Conservation (phyloP, 2,329 filamentous ascomycete species). For the Trichoderma sp. region DNA sequence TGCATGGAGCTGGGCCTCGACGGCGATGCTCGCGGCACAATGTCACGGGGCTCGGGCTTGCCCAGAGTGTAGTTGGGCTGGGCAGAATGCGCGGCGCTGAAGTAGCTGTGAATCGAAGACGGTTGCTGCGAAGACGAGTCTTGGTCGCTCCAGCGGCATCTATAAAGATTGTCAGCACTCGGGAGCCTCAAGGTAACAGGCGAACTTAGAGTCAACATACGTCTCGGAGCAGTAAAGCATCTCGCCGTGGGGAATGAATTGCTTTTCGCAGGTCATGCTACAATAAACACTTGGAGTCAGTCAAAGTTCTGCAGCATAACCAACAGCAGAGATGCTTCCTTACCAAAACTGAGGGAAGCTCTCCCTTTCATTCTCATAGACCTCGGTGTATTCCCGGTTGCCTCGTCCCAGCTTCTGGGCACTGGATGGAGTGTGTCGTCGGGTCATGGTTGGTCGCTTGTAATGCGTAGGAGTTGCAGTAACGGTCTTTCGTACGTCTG, state of each 20-base stretch:
- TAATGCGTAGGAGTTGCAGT: constrained; percentile 52
- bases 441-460: constrained; percentile 52
- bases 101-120: constrained; percentile 39
- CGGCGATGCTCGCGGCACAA: constrained; percentile 65
- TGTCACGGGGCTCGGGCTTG: constrained; percentile 61
- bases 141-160: constrained; percentile 60
- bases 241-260: constrained; percentile 63
- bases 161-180: constrained; percentile 39
- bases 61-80: constrained; percentile 50
- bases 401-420: constrained; percentile 56
- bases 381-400: constrained; percentile 53
- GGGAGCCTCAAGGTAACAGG: not conserved
- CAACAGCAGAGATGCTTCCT: constrained; percentile 34
- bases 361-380: constrained; percentile 61
- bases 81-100: constrained; percentile 40
- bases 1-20: constrained; percentile 62
- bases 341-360: constrained; percentile 70
- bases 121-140: constrained; percentile 41
- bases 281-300: constrained; percentile 32
- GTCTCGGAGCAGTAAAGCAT: constrained; percentile 66
- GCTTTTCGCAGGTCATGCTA: constrained; percentile 70
- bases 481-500: constrained; percentile 58
- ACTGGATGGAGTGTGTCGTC: constrained; percentile 47
- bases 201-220: constrained; percentile 49
- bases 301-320: constrained; percentile 20